Percentiles rank a stretch among this genome's conserved stretches.
Evolutionary conservation across 306 rosid genomes (phyloP).

Genomic region (Prunus mume): DNA sequence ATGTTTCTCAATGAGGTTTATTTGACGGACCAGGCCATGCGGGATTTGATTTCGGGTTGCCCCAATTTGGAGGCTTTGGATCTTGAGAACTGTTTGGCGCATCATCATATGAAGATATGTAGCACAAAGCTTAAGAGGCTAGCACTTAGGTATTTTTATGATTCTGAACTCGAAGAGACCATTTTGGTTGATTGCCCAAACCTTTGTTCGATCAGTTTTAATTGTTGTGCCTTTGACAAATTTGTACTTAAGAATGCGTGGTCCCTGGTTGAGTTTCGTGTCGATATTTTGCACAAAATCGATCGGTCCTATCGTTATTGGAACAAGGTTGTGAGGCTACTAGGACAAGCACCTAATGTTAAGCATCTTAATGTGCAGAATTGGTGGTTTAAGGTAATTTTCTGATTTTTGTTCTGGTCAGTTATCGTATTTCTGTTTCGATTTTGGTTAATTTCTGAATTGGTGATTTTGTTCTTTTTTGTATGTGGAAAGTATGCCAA

Average conservation of each 20-base stretch:
- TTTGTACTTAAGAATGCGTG: background rate
- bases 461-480: background rate
- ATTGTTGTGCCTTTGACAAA: background rate
- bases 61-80: constrained; percentile 3
- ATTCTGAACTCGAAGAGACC: background rate
- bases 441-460: background rate
- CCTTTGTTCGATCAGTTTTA: background rate
- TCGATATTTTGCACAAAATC: background rate
- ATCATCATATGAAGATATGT: background rate
- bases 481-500: background rate
- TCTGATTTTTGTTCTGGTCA: background rate
- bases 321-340: background rate
- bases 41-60: background rate
- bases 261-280: background rate
- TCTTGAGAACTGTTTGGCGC: background rate
- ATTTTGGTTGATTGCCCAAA: constrained; percentile 11
- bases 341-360: background rate
- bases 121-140: background rate
- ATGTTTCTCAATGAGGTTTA: background rate
- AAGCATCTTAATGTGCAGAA: constrained; percentile 8
- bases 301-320: background rate
- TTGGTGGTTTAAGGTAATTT: constrained; percentile 8
- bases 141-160: background rate
- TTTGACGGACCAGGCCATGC: background rate
- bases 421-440: background rate